These are phyloP conservation scores for Ammopiptanthus mongolicus DNA, from an alignment of 306 rosid species.

Conservation along the genomic window DNA sequence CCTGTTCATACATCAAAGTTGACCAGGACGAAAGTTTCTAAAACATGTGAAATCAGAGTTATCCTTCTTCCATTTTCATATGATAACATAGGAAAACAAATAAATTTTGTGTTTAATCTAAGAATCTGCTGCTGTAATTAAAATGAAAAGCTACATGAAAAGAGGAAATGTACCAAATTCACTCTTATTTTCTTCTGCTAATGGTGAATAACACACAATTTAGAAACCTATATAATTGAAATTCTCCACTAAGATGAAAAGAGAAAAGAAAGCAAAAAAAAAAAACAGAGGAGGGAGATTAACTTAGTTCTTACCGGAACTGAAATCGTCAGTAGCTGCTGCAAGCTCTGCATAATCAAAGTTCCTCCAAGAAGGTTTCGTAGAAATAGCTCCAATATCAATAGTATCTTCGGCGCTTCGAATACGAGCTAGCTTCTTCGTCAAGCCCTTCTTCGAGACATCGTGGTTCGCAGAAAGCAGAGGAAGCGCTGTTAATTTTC, in stretches of 20 bases:
- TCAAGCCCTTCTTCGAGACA: constrained; percentile 35
- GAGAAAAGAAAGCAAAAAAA: too few relatives aligned
- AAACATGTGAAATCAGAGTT: not conserved
- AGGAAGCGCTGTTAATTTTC: constrained; percentile 55
- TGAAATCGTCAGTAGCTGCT: constrained; percentile 66
- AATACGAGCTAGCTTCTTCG: constrained; percentile 58
- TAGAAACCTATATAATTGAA: too few relatives aligned
- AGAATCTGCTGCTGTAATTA: not conserved
- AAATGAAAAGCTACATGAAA: not conserved
- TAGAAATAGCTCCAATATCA: constrained; percentile 33
- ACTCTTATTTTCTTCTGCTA: not conserved
- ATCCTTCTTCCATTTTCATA: not conserved
- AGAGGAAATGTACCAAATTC: not conserved
- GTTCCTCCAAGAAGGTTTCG: constrained; percentile 82
- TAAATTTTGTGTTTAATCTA: not conserved
- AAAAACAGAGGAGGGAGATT: not conserved
- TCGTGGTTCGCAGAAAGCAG: constrained; percentile 44
- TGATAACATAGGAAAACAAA: not conserved
- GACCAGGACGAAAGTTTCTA: not conserved
- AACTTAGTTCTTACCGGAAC: constrained; percentile 36
- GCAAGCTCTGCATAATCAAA: constrained; percentile 62
- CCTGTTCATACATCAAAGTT: too few relatives aligned
- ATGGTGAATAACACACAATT: too few relatives aligned
- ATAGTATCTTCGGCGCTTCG: constrained; percentile 50
- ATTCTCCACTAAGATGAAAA: too few relatives aligned